Conservation (phyloP, 805 yeast species). For the Lipomyces spencermartinsiae region DNA sequence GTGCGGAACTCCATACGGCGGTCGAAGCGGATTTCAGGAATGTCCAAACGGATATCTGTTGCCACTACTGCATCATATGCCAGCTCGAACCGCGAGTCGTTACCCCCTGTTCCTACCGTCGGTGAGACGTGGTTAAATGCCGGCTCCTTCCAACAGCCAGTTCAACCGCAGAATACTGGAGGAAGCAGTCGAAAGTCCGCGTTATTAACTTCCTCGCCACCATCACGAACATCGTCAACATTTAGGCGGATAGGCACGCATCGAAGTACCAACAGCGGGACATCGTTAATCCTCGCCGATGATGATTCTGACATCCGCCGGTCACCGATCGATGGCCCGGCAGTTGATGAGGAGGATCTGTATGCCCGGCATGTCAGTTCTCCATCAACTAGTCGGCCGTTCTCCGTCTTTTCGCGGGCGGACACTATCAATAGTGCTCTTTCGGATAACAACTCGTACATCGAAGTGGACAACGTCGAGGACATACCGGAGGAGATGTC, state of each 20-base stretch:
- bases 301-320: constrained; percentile 1
- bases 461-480: constrained; percentile 35
- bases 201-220: constrained; percentile 10
- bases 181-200: constrained; percentile 12
- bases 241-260: constrained; percentile 9
- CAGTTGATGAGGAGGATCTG: constrained; percentile 17
- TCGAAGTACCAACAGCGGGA: constrained; percentile 13
- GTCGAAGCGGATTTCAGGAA: constrained; percentile 65
- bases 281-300: constrained; percentile 6
- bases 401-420: constrained; percentile 20
- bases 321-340: constrained; percentile 6
- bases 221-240: constrained; percentile 18
- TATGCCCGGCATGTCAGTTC: constrained; percentile 11
- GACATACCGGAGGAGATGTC: constrained; percentile 35
- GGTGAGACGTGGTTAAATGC: constrained; percentile 57
- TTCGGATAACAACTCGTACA: constrained; percentile 37
- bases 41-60: constrained; percentile 44
- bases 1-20: constrained; percentile 82
- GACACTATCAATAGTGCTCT: constrained; percentile 24
- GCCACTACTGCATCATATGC: constrained; percentile 43
- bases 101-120: constrained; percentile 48
- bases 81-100: constrained; percentile 32
- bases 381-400: constrained; percentile 13
- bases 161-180: constrained; percentile 16
- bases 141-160: background rate